Conservation (phyloP, 2,329 filamentous ascomycete genomes). For the Trichoderma hamatum region DNA sequence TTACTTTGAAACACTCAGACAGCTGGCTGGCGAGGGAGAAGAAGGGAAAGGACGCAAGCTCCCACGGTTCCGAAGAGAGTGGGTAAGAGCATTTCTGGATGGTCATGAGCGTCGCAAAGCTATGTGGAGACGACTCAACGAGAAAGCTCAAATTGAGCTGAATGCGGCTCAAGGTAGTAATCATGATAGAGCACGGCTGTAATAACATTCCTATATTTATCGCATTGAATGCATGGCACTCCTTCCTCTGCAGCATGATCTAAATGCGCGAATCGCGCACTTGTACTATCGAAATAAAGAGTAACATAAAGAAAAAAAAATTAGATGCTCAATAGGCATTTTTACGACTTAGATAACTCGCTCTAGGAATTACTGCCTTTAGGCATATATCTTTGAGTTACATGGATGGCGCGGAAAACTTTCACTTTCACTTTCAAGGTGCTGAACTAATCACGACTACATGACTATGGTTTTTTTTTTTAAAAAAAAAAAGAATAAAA, state of each 20-base stretch:
- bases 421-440: not conserved
- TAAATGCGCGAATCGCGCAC: not conserved
- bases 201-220: not conserved
- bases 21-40: constrained; percentile 51
- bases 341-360: not conserved
- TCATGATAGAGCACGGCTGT: not conserved
- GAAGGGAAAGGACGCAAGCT: constrained; percentile 49
- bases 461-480: no score
- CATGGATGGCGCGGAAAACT: not conserved
- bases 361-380: not conserved
- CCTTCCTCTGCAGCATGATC: not conserved
- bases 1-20: constrained; percentile 62
- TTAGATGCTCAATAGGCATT: not conserved
- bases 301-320: no score
- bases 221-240: not conserved
- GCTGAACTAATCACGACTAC: not conserved
- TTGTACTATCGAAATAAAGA: not conserved
- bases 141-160: not conserved
- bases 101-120: constrained; percentile 59
- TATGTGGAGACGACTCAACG: constrained; percentile 61
- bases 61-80: constrained; percentile 49
- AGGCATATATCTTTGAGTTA: not conserved
- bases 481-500: no score
- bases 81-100: constrained; percentile 55
- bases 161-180: not conserved